Evolutionary conservation across 176 grass and related monocot genomes (phyloP), one percentile per base, ranked within the genome.

Genomic region (Musa troglodytarum): DNA sequence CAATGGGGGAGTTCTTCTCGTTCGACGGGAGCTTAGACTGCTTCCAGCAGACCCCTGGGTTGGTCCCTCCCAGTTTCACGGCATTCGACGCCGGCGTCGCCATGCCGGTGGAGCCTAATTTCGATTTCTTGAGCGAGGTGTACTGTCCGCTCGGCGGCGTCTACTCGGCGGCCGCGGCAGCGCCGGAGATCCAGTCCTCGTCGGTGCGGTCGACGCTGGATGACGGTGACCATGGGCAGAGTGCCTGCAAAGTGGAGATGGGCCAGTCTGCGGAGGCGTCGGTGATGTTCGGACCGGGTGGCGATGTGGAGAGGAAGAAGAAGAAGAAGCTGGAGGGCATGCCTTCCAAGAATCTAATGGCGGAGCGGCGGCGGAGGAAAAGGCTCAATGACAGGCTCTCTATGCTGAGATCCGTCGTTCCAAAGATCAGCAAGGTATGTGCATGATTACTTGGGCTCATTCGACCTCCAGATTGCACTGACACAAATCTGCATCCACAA

Each of bases 261-360:
- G 90, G 34, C 13, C 75, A 75, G 49, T 81, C 85, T 34, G 52
- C 24, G 78, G 85, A 21, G 70, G 26, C 11, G 43, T 26, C 26
- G 11, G 69, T 80, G 77, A 78, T 71, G 57, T 79, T 77, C 64
- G 68, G 74, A 74, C 68, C 26, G 73, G 64, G 61, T 74, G 29
- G 22, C 21, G 78, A 83, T 20, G 77, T 68, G 74, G 83, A 83
- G 76, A 82, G 90, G 29, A 91, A 43, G 43, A 70, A 80, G 88
- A 97, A 93, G 86, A 97, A 97, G 72, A 86, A 92, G 78, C 82
- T 88, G 24, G 94, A 97, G 77, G 94, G 94, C 8, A 87, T 91
- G 90, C 94, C 90, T 29, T 96, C 93, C 34, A 96, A 96, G 86
- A 96, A 96, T 77, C 85, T 96, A 9, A 96, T 96, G 93, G 94